Percentiles rank a stretch among this genome's conserved stretches.
phyloP scores from a whole-genome alignment of 257 asterid genomes.

The Solanum chmielewskii region DNA sequence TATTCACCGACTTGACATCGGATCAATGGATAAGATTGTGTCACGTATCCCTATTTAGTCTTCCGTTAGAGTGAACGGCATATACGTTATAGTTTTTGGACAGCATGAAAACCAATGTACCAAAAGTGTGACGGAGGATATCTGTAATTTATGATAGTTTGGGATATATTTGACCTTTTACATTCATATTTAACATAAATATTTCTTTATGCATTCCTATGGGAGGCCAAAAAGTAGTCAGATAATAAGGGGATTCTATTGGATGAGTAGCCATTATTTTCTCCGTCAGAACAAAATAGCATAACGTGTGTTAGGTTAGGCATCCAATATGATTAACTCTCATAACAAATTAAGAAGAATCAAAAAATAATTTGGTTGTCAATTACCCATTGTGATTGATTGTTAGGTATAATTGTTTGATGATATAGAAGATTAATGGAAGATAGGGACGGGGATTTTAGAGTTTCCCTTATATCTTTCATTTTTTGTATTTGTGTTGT shows the following conservation, averaged over 20 bases:
- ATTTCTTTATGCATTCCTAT: neutral
- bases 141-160: no score
- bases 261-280: neutral
- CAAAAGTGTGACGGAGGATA: no score
- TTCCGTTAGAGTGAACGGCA: no score
- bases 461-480: constrained; percentile 46
- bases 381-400: neutral
- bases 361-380: neutral
- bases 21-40: no score
- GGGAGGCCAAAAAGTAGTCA: neutral
- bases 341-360: neutral
- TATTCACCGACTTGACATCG: no score
- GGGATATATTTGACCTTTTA: no score
- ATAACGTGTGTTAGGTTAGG: neutral
- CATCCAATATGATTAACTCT: neutral
- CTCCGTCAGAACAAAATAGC: neutral
- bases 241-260: neutral
- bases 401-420: neutral
- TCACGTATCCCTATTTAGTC: no score
- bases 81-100: no score
- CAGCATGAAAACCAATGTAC: no score
- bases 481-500: constrained; percentile 44
- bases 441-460: constrained; percentile 41
- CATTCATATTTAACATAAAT: neutral
- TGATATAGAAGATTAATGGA: constrained; percentile 2